Conservation (phyloP, 805 yeast species). For the Metschnikowia lochheadii region DNA sequence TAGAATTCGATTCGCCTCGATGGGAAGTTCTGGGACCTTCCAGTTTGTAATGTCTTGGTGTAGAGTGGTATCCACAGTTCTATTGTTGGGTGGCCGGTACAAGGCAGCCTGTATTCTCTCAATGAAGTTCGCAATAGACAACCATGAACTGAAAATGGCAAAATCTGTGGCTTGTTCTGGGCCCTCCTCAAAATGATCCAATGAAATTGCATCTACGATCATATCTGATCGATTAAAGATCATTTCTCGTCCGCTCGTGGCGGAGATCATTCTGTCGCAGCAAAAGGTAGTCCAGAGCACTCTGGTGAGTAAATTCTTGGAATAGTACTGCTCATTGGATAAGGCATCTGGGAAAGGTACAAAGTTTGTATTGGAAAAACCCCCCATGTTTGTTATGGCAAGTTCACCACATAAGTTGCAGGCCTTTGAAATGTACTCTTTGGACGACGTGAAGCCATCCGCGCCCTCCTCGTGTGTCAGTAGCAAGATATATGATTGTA, state of each 20-base stretch:
- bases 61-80: not conserved
- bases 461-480: constrained; percentile 4
- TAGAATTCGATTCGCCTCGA: not conserved
- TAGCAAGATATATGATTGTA: not conserved
- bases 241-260: constrained; percentile 4
- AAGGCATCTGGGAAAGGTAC: not conserved
- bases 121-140: not conserved
- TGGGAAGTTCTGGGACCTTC: not conserved
- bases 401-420: constrained; percentile 6
- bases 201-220: not conserved
- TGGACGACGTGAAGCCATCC: constrained; percentile 2
- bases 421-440: constrained; percentile 3
- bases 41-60: not conserved
- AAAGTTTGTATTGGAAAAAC: not conserved
- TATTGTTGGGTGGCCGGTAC: constrained; percentile 1
- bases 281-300: constrained; percentile 4
- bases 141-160: not conserved
- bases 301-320: not conserved
- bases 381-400: constrained; percentile 3
- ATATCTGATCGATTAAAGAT: constrained; percentile 1
- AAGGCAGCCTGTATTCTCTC: constrained; percentile 3
- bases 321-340: not conserved
- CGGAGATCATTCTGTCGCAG: constrained; percentile 3
- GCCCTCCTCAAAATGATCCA: constrained; percentile 1
- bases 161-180: constrained; percentile 1